A percentile compares a stretch with the other conserved stretches of the same genome.
Conservation (phyloP, 164 flowering plant genomes). For the Sextonia rubra region DNA sequence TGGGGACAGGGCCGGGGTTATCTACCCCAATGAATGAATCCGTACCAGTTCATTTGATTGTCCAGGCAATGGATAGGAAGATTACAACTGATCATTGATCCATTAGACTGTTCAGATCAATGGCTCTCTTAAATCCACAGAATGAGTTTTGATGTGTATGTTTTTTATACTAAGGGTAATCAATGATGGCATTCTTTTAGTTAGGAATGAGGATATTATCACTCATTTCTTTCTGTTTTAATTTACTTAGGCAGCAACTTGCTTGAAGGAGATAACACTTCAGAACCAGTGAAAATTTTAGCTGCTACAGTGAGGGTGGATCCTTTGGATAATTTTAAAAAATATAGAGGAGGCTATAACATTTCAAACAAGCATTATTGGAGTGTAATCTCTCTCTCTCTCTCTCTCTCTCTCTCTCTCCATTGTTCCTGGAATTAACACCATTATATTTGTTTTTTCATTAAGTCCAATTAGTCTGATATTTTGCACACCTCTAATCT, state of each 20-base stretch:
- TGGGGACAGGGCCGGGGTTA: neutral
- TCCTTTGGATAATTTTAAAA: constrained; percentile 60
- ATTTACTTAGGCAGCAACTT: constrained; percentile 26
- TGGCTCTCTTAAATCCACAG: too few relatives aligned
- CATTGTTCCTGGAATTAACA: neutral
- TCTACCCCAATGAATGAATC: neutral
- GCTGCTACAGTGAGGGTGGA: constrained; percentile 65
- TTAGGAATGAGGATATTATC: too few relatives aligned
- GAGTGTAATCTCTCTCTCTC: constrained; percentile 57
- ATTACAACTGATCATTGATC: neutral
- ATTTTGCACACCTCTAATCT: too few relatives aligned
- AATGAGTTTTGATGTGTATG: too few relatives aligned
- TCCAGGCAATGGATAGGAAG: neutral
- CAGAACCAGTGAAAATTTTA: constrained; percentile 15
- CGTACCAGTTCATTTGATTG: neutral
- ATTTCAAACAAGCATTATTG: constrained; percentile 78
- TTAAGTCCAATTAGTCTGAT: too few relatives aligned
- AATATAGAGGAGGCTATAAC: constrained; percentile 83
- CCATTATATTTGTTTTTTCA: too few relatives aligned
- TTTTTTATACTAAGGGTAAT: too few relatives aligned
- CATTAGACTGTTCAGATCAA: too few relatives aligned
- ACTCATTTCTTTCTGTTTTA: neutral
- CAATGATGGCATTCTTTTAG: neutral
- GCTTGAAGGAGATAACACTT: constrained; percentile 22
- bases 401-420: constrained; percentile 1